Evolutionary conservation across 176 grass and related monocot genomes (phyloP), one percentile per base, ranked within the genome.

Genomic region (Echinochloa phyllopogon): DNA sequence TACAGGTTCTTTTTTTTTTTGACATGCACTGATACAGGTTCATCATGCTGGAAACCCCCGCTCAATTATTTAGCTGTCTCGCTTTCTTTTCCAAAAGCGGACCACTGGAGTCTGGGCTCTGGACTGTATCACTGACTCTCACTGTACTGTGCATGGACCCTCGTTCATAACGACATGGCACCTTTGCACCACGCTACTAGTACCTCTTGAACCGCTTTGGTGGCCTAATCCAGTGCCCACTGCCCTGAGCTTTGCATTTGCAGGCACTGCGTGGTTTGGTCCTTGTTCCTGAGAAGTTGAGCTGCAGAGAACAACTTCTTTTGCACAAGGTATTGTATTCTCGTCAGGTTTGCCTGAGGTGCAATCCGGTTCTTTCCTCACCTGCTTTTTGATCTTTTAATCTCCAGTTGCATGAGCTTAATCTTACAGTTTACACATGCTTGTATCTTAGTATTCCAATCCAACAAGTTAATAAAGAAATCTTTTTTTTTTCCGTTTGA

Each of bases 11-110:
- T n/a, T n/a, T n/a, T n/a, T n/a, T n/a, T n/a, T n/a, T n/a, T n/a
- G n/a, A n/a, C n/a, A n/a, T n/a, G n/a, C 71, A 44, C 64, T 78
- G 74, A 47, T 71, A 10, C 53, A 42, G 13, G 41, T 85, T 47
- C 24, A 55, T 72, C 71, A 76, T 45, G 36, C 24, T 77, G 44
- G 77, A 78, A 48, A 38, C 15, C 2, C 47, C 74, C 20, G 45
- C 61, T 82, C 50, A 57, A 83, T 90, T 38, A 59, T 59, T 59
- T 33, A 20, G 6, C 72, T n/a, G 20, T 24, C 37, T 44, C 77
- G 59, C 15, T 90, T 37, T 60, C 74, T 67, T 82, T 59, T 25
- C 59, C 74, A 68, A 87, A 87, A 52, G 58, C 52, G 84, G 88
- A 79, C 84, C 88, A 90, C 88, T 53, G 3, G 3, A 51, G 7